Evolutionary conservation across 2,329 filamentous ascomycete genomes (phyloP).

Genomic region (Venturiaceae sp.): DNA sequence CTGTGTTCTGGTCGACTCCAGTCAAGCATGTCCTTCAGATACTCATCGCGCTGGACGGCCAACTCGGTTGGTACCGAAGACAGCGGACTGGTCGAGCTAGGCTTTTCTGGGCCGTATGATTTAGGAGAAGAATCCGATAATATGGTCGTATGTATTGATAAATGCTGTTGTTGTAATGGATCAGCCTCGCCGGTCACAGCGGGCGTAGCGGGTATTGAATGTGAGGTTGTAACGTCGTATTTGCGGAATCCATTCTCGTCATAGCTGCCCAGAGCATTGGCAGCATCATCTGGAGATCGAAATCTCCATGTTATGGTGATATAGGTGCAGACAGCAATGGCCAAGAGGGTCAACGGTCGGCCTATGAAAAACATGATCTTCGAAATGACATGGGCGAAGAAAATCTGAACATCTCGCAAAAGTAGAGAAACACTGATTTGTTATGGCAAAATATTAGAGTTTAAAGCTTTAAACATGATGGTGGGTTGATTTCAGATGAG

Average conservation of each 20-base stretch:
- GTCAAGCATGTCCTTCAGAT: constrained; percentile 31
- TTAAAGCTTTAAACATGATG: not conserved
- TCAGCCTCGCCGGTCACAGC: not conserved
- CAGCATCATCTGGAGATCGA: not conserved
- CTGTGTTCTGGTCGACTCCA: constrained; percentile 26
- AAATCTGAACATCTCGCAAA: not conserved
- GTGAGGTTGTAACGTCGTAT: not conserved
- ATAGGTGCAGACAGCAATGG: constrained; percentile 5
- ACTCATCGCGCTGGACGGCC: constrained; percentile 15
- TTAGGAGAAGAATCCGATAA: not conserved
- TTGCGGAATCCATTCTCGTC: constrained; percentile 6
- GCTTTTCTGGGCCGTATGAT: not conserved
- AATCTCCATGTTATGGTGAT: constrained; percentile 3
- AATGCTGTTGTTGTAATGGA: not conserved
- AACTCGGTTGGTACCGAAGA: not conserved
- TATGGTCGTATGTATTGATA: not conserved
- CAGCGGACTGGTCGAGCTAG: not conserved
- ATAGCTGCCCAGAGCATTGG: not conserved
- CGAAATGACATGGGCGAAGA: not conserved
- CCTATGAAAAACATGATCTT: constrained; percentile 4
- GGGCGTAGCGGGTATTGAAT: not conserved
- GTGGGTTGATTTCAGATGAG: constrained; percentile 1
- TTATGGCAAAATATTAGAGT: not conserved
- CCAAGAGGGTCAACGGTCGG: constrained; percentile 3
- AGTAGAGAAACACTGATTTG: not conserved